Evolutionary conservation across 2,329 filamentous ascomycete species (phyloP).

Genomic region (Hymenoscyphus infarciens): DNA sequence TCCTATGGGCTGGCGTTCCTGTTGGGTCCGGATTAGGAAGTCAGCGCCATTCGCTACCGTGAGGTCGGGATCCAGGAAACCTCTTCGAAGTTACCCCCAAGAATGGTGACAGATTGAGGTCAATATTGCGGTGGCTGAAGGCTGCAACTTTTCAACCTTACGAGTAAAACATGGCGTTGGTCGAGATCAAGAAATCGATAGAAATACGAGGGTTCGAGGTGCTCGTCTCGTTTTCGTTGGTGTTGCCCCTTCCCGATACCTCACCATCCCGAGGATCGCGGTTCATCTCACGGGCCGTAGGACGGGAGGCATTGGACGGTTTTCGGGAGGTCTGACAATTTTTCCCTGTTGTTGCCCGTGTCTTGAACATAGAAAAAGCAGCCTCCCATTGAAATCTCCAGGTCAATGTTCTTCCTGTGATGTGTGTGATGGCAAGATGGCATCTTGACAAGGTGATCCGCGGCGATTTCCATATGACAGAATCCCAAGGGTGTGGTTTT

Average conservation of each 20-base stretch:
- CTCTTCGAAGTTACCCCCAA: too few relatives aligned
- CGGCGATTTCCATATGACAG: background rate
- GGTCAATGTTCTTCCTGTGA: background rate
- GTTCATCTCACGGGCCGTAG: background rate
- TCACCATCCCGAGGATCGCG: background rate
- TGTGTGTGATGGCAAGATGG: background rate
- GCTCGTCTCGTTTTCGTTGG: background rate
- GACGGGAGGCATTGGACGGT: background rate
- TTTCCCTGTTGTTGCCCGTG: background rate
- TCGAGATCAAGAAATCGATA: too few relatives aligned
- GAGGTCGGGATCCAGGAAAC: too few relatives aligned
- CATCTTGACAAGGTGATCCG: background rate
- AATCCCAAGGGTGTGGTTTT: background rate
- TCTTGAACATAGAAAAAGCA: background rate
- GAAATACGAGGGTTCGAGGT: background rate
- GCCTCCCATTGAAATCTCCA: background rate
- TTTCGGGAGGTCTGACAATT: background rate
- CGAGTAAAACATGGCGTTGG: too few relatives aligned
- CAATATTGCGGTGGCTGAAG: too few relatives aligned
- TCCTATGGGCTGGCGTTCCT: too few relatives aligned
- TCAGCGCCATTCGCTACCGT: too few relatives aligned
- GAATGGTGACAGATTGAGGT: too few relatives aligned
- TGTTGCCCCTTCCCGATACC: background rate
- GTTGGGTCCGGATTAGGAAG: too few relatives aligned
- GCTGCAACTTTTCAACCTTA: too few relatives aligned